Base-by-base conservation (phyloP, 768 basidiomycete genomes). In the Trametes meyenii region DNA sequence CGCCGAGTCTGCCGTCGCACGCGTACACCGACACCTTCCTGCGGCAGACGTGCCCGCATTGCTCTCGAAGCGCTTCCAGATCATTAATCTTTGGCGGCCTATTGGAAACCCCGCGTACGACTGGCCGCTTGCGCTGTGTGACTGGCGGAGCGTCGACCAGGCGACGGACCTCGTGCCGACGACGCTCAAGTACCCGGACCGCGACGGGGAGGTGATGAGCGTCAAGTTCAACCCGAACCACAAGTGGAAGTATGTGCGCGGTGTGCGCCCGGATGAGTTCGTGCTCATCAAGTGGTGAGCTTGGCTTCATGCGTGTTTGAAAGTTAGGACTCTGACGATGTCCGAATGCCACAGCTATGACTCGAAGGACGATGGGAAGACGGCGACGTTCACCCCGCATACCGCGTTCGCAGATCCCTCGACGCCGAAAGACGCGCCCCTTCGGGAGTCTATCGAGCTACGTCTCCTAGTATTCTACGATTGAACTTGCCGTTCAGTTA, bases 401-500 rank as follows among this genome's bases (percentile, higher is more conserved):
- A 84, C 83, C n/a, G 85, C 78, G 2, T 88, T 88, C 70, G 60
- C 75, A 33, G 85, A 88, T 60, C 79, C 82, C 1, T 73, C 74
- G 0, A 85, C 83, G 3, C 85, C 84, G 1, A 68, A 74, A 39
- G 82, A 75, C 46, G 75, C 82, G 0, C 81, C 80, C 5, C 69
- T 74, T 4, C 73, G 85, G 48, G 79, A 87, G 69, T 86, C 85
- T 0, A 86, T 87, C 50, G 86, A 88, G 71, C 64, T 88, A 23
- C 72, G 85, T 29, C 81, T 85, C 10, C 76, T 88, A 38, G 85
- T 87, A n/a, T 88, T 86, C 67, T 85, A 87, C 66, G 81, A 85
- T 62, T 78, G 62, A 39, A 38, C 3, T 13, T 36, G 17, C 3
- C 19, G 29, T 6, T 36, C 19, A 5, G 3, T 7, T 1, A 19